Conservation (phyloP, 2,329 filamentous ascomycete species). For the Ambrosiella beaveri region DNA sequence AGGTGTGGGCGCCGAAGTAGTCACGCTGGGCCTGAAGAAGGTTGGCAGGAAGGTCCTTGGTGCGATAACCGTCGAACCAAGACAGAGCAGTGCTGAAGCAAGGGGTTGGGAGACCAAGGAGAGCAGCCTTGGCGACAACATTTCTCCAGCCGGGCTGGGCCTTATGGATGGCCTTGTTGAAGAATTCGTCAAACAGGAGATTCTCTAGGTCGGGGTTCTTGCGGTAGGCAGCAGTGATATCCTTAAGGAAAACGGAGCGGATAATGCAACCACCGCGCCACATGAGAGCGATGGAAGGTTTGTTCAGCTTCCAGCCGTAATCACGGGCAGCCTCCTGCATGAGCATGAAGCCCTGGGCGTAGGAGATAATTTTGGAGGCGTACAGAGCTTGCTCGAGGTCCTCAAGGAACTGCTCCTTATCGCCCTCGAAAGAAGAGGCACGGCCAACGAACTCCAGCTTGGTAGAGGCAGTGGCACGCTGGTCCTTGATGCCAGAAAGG, state of each 20-base stretch:
- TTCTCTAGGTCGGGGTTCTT: constrained; percentile 90
- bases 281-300: constrained; percentile 99
- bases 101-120: constrained; percentile 89
- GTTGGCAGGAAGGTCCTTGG: constrained; percentile 94
- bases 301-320: constrained; percentile 98
- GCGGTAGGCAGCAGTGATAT: constrained; percentile 96
- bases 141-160: constrained; percentile 87
- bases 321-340: constrained; percentile 97
- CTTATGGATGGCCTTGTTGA: constrained; percentile 97
- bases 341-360: constrained; percentile 99
- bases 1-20: constrained; percentile 95
- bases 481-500: constrained; percentile 82
- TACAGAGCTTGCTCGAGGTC: constrained; percentile 98
- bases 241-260: constrained; percentile 98
- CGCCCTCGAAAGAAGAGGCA: constrained; percentile 59
- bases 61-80: constrained; percentile 98
- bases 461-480: constrained; percentile 67
- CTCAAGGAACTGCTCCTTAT: constrained; percentile 85
- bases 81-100: constrained; percentile 93
- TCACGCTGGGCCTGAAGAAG: constrained; percentile 97
- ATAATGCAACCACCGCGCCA: constrained; percentile 99
- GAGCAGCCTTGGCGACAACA: constrained; percentile 76
- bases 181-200: constrained; percentile 97
- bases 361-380: constrained; percentile 99
- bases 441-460: constrained; percentile 62